phyloP scores from a whole-genome alignment of 495 filamentous ascomycete genomes.

The Hyaloscypha hepaticicola region DNA sequence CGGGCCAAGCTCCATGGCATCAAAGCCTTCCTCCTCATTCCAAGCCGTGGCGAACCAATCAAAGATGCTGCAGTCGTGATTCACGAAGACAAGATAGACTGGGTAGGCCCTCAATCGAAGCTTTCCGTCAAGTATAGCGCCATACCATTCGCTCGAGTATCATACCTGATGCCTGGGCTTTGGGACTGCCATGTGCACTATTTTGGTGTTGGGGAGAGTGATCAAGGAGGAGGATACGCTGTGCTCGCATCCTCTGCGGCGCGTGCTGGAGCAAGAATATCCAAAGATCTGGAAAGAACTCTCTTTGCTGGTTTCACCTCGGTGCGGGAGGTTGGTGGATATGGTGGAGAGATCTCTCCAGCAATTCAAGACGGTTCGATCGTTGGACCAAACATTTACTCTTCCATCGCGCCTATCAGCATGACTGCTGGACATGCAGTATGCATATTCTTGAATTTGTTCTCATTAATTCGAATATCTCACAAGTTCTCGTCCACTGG shows the following conservation, averaged over 20 bases:
- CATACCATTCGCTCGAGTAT: constrained; percentile 31
- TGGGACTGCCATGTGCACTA: constrained; percentile 56
- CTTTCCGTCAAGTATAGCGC: constrained; percentile 39
- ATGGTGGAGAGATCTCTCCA: constrained; percentile 40
- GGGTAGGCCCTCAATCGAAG: constrained; percentile 38
- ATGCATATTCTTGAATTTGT: too few species aligned
- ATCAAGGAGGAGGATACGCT: constrained; percentile 2
- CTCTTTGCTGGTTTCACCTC: constrained; percentile 54
- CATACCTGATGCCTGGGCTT: constrained; percentile 51
- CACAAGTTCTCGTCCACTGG: too few species aligned
- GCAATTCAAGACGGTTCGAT: constrained; percentile 48
- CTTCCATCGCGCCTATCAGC: constrained; percentile 33
- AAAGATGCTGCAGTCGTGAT: constrained; percentile 43
- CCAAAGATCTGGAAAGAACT: constrained; percentile 41
- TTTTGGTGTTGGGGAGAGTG: constrained; percentile 23
- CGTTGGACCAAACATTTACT: constrained; percentile 49
- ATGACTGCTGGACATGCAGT: constrained; percentile 28
- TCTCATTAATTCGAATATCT: too few species aligned
- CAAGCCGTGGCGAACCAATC: constrained; percentile 43
- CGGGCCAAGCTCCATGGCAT: constrained; percentile 27
- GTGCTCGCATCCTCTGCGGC: constrained; percentile 15
- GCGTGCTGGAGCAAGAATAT: constrained; percentile 39
- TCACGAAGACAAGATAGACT: constrained; percentile 41
- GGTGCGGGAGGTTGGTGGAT: constrained; percentile 48
- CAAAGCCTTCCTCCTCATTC: constrained; percentile 43